Percentiles rank a stretch among this genome's conserved stretches.
These are phyloP conservation scores for Tolypocladium paradoxum DNA, from an alignment of 2,329 filamentous ascomycete genomes.

Conservation along the genomic window DNA sequence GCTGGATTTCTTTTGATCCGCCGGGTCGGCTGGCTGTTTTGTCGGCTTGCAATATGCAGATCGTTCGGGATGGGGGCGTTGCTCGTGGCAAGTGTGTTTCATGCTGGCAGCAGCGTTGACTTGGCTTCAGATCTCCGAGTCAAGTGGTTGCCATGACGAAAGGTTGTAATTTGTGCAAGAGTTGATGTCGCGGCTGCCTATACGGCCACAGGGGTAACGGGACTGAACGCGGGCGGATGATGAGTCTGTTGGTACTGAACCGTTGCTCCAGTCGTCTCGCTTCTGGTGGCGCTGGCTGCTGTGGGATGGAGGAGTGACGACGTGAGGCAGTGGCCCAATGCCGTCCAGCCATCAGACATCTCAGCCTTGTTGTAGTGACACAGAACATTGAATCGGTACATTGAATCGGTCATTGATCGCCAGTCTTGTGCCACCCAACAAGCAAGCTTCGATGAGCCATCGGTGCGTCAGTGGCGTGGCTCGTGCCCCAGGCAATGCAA, in stretches of 20 bases:
- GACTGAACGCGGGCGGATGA: not conserved
- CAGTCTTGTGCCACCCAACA: not conserved
- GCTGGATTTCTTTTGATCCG: not conserved
- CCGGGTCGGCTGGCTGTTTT: no score
- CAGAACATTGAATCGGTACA: no score
- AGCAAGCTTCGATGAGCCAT: not conserved
- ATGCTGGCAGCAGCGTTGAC: not conserved
- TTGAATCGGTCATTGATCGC: not conserved
- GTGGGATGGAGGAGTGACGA: not conserved
- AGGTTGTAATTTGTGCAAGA: no score
- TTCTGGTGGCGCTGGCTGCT: not conserved
- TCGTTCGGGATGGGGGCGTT: no score
- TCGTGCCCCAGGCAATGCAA: not conserved
- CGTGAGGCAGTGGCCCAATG: not conserved
- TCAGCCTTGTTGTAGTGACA: not conserved
- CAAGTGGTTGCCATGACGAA: not conserved
- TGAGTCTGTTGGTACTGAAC: not conserved
- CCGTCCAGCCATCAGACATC: not conserved
- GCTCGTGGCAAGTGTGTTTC: no score
- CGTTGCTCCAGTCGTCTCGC: not conserved
- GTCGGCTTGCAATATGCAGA: no score
- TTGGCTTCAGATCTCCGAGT: not conserved
- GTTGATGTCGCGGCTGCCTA: not conserved
- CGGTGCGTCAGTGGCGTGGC: not conserved
- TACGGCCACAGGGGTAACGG: not conserved